Conservation (phyloP, 1,139 yeast species). For the Yamadazyma friedrichii region DNA sequence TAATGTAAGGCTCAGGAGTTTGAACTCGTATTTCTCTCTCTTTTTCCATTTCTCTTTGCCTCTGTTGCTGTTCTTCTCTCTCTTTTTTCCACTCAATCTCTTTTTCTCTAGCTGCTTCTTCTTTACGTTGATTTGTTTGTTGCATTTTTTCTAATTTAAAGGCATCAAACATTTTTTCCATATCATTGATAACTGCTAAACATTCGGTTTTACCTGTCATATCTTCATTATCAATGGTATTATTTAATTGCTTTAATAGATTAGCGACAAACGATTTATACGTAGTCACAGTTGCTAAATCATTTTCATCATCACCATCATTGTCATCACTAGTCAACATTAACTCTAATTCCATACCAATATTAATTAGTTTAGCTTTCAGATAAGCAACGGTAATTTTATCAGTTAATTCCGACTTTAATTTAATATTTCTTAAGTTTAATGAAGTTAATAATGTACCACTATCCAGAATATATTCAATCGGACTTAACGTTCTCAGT, state of each 20-base stretch:
- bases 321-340: constrained; percentile 25
- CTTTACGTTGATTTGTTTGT: constrained; percentile 14
- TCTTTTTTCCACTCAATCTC: not conserved
- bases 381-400: constrained; percentile 53
- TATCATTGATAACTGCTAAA: constrained; percentile 57
- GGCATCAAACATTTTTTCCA: constrained; percentile 61
- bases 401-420: constrained; percentile 50
- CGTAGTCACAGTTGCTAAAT: constrained; percentile 39
- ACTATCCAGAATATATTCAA: constrained; percentile 54
- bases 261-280: constrained; percentile 53
- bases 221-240: constrained; percentile 49
- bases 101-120: constrained; percentile 12
- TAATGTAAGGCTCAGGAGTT: constrained; percentile 9
- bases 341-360: constrained; percentile 53
- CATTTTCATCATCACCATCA: constrained; percentile 20
- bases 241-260: constrained; percentile 49
- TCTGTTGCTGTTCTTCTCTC: constrained; percentile 5
- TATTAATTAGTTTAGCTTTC: constrained; percentile 53
- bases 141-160: constrained; percentile 35
- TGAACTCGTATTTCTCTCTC: not conserved
- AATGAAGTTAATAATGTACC: constrained; percentile 57
- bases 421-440: constrained; percentile 45
- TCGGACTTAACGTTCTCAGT: constrained; percentile 39
- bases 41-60: not conserved
- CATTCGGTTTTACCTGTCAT: constrained; percentile 55